A percentile compares a stretch with the other conserved stretches of the same genome.
phyloP scores from a whole-genome alignment of 2,329 filamentous ascomycete genomes.

The Venturiaceae sp. region DNA sequence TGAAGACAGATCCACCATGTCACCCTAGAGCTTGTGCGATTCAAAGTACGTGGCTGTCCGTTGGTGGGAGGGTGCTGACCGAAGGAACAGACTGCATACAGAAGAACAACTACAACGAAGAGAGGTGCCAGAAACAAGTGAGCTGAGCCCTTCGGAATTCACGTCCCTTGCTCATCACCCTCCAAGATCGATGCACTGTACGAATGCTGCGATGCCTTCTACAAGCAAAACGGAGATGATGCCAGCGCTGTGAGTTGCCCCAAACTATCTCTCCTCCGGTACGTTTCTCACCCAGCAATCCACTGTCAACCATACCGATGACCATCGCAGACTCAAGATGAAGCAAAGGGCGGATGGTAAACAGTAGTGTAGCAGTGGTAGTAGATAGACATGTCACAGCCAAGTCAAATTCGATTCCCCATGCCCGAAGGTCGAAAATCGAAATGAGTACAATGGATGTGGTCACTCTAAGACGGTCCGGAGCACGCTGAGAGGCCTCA shows the following conservation, averaged over 20 bases:
- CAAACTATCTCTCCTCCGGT: constrained; percentile 63
- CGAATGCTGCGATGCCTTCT: constrained; percentile 87
- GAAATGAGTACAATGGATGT: constrained; percentile 28
- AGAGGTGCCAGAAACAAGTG: constrained; percentile 59
- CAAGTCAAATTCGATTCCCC: constrained; percentile 31
- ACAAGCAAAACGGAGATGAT: constrained; percentile 65
- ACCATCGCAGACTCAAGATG: constrained; percentile 55
- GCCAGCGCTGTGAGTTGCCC: constrained; percentile 78
- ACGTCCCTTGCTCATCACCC: too few species aligned
- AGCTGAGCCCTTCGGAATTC: not conserved
- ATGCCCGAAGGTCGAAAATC: constrained; percentile 39
- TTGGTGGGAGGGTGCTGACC: not conserved
- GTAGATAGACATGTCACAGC: constrained; percentile 28
- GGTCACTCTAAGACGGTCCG: constrained; percentile 84
- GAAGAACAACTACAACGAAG: constrained; percentile 77
- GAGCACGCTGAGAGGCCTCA: too few species aligned
- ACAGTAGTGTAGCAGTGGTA: constrained; percentile 11
- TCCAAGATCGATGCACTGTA: constrained; percentile 82
- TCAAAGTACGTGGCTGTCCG: constrained; percentile 53
- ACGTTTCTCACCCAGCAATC: not conserved
- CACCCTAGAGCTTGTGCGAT: constrained; percentile 86
- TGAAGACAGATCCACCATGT: constrained; percentile 68
- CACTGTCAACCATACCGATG: not conserved
- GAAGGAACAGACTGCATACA: constrained; percentile 60
- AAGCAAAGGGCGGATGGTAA: constrained; percentile 54